Evolutionary conservation across 345 rosid species (phyloP).

Genomic region (Toxicodendron radicans): DNA sequence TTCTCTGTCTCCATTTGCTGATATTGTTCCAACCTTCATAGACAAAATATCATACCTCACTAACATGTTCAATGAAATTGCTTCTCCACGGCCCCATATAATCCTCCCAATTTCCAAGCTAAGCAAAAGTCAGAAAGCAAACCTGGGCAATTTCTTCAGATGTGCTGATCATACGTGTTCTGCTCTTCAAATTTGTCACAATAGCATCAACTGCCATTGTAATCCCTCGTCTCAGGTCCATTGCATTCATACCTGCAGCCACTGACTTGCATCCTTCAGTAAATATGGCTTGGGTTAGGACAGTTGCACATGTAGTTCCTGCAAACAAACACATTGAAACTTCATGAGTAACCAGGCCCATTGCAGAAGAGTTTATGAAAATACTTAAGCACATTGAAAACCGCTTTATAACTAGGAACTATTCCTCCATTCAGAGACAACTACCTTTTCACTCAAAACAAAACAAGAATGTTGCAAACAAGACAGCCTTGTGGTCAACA

Average conservation of each 20-base stretch:
- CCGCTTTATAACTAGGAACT: background rate
- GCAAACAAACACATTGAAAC: background rate
- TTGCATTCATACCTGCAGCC: slow-evolving; percentile 55
- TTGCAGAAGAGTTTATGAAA: background rate
- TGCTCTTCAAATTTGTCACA: slow-evolving; percentile 43
- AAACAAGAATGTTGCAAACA: background rate
- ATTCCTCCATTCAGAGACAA: background rate
- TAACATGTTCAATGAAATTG: background rate
- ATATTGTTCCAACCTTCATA: slow-evolving; percentile 47
- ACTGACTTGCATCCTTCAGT: slow-evolving; percentile 54
- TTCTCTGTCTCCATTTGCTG: slow-evolving; percentile 55
- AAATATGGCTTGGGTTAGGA: slow-evolving; percentile 46
- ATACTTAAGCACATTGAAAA: background rate
- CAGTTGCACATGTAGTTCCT: slow-evolving; percentile 53
- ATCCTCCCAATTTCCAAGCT: background rate
- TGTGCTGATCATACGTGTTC: slow-evolving; percentile 50
- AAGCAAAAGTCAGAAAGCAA: slow-evolving; percentile 1
- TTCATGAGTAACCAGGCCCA: background rate
- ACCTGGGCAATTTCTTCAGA: slow-evolving; percentile 43
- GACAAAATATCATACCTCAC: background rate
- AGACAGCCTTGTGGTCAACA: background rate
- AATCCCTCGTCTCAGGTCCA: slow-evolving; percentile 55
- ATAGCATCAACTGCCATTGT: slow-evolving; percentile 53
- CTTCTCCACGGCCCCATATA: background rate
- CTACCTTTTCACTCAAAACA: background rate